Conservation (phyloP, 2,329 filamentous ascomycete genomes). For the Tolypocladium amazonense region DNA sequence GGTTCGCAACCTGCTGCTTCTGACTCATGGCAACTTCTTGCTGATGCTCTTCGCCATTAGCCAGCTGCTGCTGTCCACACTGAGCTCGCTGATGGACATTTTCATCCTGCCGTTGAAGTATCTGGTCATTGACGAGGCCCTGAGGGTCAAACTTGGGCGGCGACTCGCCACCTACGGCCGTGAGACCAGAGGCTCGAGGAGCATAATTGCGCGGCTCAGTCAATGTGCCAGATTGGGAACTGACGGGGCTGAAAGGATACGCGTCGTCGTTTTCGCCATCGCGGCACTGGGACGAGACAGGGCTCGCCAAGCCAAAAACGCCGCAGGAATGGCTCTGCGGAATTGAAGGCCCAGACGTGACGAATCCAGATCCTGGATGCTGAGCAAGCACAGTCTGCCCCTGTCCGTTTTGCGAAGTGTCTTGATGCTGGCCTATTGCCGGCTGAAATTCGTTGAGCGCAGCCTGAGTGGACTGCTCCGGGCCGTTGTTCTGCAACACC, state of each 20-base stretch:
- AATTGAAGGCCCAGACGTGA: neutral
- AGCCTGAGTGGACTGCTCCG: neutral
- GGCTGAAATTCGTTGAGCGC: neutral
- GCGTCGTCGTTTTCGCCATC: neutral
- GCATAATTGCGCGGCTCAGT: conserved; percentile 33
- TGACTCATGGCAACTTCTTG: neutral
- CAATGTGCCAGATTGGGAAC: conserved; percentile 9
- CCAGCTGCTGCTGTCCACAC: neutral
- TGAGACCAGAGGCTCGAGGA: conserved; percentile 19
- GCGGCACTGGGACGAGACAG: conserved; percentile 1
- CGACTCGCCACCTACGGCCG: conserved; percentile 13
- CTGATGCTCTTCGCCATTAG: neutral
- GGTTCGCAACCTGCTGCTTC: neutral
- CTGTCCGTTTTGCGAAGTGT: neutral
- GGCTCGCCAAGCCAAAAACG: conserved; percentile 1
- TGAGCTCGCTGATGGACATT: neutral
- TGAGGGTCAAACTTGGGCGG: conserved; percentile 27
- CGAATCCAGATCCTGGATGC: neutral
- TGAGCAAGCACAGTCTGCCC: neutral
- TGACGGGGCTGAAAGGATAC: conserved; percentile 4
- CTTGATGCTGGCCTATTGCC: neutral
- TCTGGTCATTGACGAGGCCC: neutral
- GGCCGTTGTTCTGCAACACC: neutral
- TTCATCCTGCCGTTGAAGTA: neutral
- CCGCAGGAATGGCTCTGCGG: conserved; percentile 8